phyloP scores from a whole-genome alignment of 2,329 filamentous ascomycete species.

The Ciborinia camelliae region DNA sequence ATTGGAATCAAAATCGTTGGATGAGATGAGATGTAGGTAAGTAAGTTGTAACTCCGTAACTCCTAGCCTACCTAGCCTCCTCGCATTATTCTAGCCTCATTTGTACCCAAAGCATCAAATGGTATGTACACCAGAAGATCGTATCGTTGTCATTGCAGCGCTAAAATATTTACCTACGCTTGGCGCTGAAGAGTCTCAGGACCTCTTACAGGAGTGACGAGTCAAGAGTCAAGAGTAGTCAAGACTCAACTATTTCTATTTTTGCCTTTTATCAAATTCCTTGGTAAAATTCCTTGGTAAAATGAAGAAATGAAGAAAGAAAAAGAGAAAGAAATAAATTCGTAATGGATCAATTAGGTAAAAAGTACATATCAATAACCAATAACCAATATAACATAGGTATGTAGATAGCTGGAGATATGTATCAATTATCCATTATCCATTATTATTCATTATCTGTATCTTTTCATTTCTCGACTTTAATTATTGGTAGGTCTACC shows the following conservation, averaged over 20 bases:
- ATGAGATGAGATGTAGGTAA: background rate
- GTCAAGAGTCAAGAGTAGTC: no score
- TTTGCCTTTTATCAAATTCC: no score
- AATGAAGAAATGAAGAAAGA: background rate
- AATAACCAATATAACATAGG: no score
- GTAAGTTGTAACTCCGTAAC: background rate
- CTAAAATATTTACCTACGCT: background rate
- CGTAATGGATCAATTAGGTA: background rate
- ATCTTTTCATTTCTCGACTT: background rate
- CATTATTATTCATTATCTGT: no score
- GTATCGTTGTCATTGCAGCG: conserved; percentile 1
- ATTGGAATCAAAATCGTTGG: conserved; percentile 12
- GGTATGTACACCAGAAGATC: background rate
- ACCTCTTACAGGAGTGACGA: no score
- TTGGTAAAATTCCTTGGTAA: background rate
- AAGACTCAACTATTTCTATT: no score
- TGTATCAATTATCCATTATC: no score
- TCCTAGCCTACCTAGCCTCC: background rate
- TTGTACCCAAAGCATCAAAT: background rate
- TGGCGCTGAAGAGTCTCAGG: conserved; percentile 3
- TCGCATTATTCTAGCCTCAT: background rate
- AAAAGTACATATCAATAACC: no score
- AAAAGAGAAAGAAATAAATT: background rate
- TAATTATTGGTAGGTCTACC: no score
- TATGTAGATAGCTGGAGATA: no score